These are phyloP conservation scores for Lichtheimia ornata DNA, from an alignment of 371 early-diverging fungal species.

Conservation along the genomic window DNA sequence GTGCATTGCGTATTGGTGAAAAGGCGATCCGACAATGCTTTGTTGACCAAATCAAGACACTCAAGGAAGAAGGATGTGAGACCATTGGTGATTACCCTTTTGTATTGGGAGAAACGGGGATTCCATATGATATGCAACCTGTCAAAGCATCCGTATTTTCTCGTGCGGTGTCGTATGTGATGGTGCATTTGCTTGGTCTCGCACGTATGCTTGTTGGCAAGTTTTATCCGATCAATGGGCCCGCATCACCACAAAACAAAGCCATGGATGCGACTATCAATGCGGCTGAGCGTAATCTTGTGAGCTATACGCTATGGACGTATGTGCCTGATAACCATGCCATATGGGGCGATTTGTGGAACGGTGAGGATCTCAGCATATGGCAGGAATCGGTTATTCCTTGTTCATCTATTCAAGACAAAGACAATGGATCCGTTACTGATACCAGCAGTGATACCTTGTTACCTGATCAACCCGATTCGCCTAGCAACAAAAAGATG, in stretches of 20 bases:
- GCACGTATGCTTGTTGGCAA: neutral
- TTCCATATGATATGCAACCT: slow-evolving; percentile 70
- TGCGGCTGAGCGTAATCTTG: slow-evolving; percentile 62
- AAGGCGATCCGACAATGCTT: slow-evolving; percentile 63
- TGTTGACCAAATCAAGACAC: slow-evolving; percentile 55
- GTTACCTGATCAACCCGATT: slow-evolving; percentile 4
- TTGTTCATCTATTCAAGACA: neutral
- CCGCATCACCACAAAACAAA: slow-evolving; percentile 55
- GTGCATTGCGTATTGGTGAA: slow-evolving; percentile 63
- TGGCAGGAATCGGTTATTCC: slow-evolving; percentile 27
- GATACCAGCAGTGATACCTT: slow-evolving; percentile 15
- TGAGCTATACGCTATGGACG: slow-evolving; percentile 70
- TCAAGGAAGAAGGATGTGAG: slow-evolving; percentile 53
- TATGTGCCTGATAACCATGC: slow-evolving; percentile 64
- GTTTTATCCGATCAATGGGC: slow-evolving; percentile 12
- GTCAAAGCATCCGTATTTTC: slow-evolving; percentile 9
- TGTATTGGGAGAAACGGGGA: slow-evolving; percentile 74
- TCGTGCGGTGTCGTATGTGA: neutral
- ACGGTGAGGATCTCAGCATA: slow-evolving; percentile 70
- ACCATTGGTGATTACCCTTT: slow-evolving; percentile 57
- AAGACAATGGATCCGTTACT: neutral
- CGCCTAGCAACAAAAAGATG: neutral
- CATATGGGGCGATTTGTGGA: slow-evolving; percentile 73
- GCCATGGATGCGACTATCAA: slow-evolving; percentile 73
- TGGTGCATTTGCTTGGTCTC: neutral